These are phyloP conservation scores for Pterocarpus santalinus DNA, from an alignment of 306 rosid species.

Conservation along the genomic window DNA sequence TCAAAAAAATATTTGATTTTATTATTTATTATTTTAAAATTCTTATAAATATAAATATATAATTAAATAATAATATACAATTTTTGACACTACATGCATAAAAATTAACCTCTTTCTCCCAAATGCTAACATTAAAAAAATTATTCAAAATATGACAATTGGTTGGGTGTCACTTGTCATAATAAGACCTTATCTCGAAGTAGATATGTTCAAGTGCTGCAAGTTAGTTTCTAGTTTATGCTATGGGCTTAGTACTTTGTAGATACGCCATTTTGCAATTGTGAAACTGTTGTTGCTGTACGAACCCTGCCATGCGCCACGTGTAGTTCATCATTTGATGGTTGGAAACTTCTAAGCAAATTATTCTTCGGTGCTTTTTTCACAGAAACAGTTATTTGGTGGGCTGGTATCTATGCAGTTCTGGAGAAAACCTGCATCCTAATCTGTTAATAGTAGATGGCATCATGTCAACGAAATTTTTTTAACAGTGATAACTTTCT, in stretches of 20 bases:
- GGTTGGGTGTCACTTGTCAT: neutral
- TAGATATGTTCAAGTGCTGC: neutral
- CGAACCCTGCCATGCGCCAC: neutral
- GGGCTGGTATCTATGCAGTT: too few relatives aligned
- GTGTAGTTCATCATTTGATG: neutral
- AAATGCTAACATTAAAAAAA: too few relatives aligned
- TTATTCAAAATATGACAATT: neutral
- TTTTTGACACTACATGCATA: too few relatives aligned
- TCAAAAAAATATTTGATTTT: too few relatives aligned
- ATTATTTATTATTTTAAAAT: too few relatives aligned
- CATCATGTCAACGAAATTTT: too few relatives aligned
- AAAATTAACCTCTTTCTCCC: too few relatives aligned
- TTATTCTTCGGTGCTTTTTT: neutral
- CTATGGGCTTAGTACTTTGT: neutral
- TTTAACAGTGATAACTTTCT: too few relatives aligned
- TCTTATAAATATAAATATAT: too few relatives aligned
- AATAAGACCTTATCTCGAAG: slow-evolving; percentile 18
- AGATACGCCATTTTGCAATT: neutral
- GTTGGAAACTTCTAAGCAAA: neutral
- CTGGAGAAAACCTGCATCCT: too few relatives aligned
- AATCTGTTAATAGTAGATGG: too few relatives aligned
- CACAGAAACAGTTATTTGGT: neutral
- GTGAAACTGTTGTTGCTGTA: neutral
- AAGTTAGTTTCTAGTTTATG: neutral
- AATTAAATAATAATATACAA: too few relatives aligned